Percentiles rank a stretch among this genome's conserved stretches.
Conservation (phyloP, 2,329 filamentous ascomycete species). For the Paracoccidioides brasiliensis region DNA sequence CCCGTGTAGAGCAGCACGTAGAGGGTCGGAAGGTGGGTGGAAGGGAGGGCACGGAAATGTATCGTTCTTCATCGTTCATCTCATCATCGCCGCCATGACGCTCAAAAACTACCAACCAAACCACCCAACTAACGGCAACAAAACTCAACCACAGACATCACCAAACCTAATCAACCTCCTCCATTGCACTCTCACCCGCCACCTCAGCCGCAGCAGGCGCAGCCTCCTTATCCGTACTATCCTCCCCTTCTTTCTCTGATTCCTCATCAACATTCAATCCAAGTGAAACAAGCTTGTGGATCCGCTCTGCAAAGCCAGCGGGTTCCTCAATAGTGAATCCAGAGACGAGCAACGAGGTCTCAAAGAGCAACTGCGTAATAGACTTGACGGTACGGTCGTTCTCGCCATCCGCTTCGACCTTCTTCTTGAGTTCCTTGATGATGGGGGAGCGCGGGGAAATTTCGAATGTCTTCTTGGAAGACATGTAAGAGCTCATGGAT, state of each 20-base stretch:
- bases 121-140: no score
- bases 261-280: slow-evolving; percentile 96
- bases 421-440: slow-evolving; percentile 98
- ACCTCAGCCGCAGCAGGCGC: slow-evolving; percentile 50
- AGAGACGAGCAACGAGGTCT: slow-evolving; percentile 96
- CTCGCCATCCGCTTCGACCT: slow-evolving; percentile 95
- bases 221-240: slow-evolving; percentile 46
- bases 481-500: slow-evolving; percentile 99
- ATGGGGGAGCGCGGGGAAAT: slow-evolving; percentile 98
- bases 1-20: no score
- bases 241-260: slow-evolving; percentile 52
- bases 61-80: no score
- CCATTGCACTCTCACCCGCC: slow-evolving; percentile 87
- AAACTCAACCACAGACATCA: no score
- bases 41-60: no score
- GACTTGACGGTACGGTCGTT: slow-evolving; percentile 99
- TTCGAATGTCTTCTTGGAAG: slow-evolving; percentile 99
- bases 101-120: no score
- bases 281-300: slow-evolving; percentile 98
- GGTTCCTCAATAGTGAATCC: slow-evolving; percentile 99
- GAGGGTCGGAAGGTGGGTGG: no score
- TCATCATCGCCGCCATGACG: no score
- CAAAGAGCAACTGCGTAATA: slow-evolving; percentile 94
- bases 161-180: slow-evolving; percentile 85
- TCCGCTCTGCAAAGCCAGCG: slow-evolving; percentile 93